phyloP scores from a whole-genome alignment of 176 grass and related monocot species.

The Saccharum spontaneum region DNA sequence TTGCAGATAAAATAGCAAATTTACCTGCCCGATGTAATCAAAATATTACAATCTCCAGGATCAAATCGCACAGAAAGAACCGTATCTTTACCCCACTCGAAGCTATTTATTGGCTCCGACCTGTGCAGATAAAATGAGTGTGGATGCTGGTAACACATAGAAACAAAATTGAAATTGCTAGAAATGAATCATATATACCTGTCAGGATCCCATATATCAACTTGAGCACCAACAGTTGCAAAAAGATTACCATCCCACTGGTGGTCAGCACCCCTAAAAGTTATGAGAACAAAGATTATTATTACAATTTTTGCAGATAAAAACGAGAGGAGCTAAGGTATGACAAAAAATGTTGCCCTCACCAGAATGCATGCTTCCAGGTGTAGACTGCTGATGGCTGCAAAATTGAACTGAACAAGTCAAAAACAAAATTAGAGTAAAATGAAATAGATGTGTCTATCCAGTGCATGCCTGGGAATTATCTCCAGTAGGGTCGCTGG shows the following conservation, averaged over 20 bases:
- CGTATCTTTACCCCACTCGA: constrained; percentile 94
- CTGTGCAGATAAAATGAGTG: constrained; percentile 40
- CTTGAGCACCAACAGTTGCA: constrained; percentile 90
- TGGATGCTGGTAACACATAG: constrained; percentile 8
- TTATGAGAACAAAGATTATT: constrained; percentile 16
- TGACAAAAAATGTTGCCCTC: constrained; percentile 1
- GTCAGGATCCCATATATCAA: constrained; percentile 99
- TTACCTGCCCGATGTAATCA: constrained; percentile 85
- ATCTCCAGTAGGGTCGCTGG: constrained; percentile 45
- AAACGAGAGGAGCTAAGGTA: background rate
- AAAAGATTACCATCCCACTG: constrained; percentile 90
- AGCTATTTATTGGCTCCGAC: constrained; percentile 86
- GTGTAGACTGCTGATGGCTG: constrained; percentile 79
- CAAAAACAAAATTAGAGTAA: constrained; percentile 24
- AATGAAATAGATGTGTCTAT: constrained; percentile 2
- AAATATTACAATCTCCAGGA: constrained; percentile 83
- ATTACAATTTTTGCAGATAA: background rate
- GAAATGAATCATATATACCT: constrained; percentile 51
- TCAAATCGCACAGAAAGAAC: constrained; percentile 81
- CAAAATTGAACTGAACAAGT: constrained; percentile 44
- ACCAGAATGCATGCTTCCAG: constrained; percentile 98
- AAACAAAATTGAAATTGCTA: constrained; percentile 1
- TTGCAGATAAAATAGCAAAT: background rate
- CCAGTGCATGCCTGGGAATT: constrained; percentile 56
- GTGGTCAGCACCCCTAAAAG: constrained; percentile 87